phyloP scores from a whole-genome alignment of 1,139 yeast species.

The Trichomonascaceae sp. region DNA sequence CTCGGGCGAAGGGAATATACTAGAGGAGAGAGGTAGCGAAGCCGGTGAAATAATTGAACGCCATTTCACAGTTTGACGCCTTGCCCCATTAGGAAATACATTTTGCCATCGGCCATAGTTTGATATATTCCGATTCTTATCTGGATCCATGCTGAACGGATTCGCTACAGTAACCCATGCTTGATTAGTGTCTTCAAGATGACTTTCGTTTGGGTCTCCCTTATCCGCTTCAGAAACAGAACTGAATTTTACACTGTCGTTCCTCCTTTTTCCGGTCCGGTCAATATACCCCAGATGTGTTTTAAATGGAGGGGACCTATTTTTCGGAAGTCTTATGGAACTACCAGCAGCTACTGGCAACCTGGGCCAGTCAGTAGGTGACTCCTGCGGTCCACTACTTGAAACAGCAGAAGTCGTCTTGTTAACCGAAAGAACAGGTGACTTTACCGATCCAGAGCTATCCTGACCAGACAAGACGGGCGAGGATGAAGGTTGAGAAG shows the following conservation, averaged over 20 bases:
- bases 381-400: not conserved
- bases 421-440: not conserved
- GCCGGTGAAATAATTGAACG: conserved; percentile 90
- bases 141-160: conserved; percentile 26
- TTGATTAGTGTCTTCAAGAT: conserved; percentile 17
- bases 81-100: conserved; percentile 68
- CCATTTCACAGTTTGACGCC: conserved; percentile 77
- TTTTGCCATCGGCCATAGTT: conserved; percentile 76
- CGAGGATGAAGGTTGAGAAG: conserved; percentile 4
- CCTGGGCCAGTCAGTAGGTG: not conserved
- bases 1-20: conserved; percentile 62
- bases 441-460: not conserved
- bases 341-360: not conserved
- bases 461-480: not conserved
- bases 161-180: conserved; percentile 28
- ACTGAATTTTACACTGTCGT: not conserved
- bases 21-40: conserved; percentile 74
- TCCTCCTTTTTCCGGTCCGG: not conserved
- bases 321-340: not conserved
- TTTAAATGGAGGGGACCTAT: not conserved
- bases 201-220: not conserved
- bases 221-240: not conserved
- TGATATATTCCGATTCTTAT: conserved; percentile 23
- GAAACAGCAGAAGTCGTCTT: not conserved
- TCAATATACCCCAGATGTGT: not conserved